Evolutionary conservation across 2,329 filamentous ascomycete species (phyloP), one percentile per base, ranked within the genome.

Genomic region (Talaromyces pinophilus): DNA sequence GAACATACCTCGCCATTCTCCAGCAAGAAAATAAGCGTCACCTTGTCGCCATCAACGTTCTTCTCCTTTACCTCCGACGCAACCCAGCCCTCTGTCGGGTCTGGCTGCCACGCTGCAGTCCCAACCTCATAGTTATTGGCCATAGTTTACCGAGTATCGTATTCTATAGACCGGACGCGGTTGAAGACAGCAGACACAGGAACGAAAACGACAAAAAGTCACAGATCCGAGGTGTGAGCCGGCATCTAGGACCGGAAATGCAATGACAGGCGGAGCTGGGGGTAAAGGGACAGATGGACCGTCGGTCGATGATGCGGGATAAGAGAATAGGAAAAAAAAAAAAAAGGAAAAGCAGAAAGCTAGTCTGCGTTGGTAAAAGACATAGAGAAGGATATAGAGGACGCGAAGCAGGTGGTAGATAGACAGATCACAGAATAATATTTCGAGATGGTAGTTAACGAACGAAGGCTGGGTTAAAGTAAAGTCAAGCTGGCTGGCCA

Each of bases 51-150:
- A 76, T 95, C 86, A 71, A 92, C 83, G 65, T 87, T 86, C 85
- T 95, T 97, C 81, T 91, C 90, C 78, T 90, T 85, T 73, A 99
- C 91, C 85, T 98, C 93, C 57, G 95, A 97, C 77, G 93, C 91
- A 79, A 99, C 88, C 94, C 95, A 99, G 82, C 95, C 95, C 82
- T 99, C 94, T 69, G 92, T 92, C 79, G 88, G 84, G 84, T 99
- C 95, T 74, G 95, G 93, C 87, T 98, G 95, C 95, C 95, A 99
- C 78, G 93, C 95, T 87, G 92, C 89, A 75, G 94, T 98, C 77
- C 94, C 95, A 77, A 97, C 88, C 85, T 98, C 93, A 83, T 96
- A 98, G 78, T 88, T 92, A 82, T 96, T 91, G 84, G 92, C 92
- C 93, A 97, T 96, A 30, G 19, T 59, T 25, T 52, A 40, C 25